phyloP scores from a whole-genome alignment of 306 rosid species.

The Glycine soja region DNA sequence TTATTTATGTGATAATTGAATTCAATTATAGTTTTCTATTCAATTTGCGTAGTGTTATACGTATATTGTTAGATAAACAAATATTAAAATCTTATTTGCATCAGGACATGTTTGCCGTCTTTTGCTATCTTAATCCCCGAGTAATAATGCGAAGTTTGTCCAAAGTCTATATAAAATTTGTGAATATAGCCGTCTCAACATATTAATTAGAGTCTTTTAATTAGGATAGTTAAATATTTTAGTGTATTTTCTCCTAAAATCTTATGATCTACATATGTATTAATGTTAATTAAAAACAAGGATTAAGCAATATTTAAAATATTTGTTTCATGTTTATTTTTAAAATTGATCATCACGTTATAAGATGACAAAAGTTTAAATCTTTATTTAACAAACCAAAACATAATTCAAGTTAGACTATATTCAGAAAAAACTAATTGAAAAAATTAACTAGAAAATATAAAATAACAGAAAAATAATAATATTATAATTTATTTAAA shows the following conservation, averaged over 20 bases:
- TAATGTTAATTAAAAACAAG: background rate
- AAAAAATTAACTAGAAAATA: too few species aligned
- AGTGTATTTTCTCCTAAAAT: background rate
- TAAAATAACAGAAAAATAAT: too few species aligned
- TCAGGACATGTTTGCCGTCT: too few species aligned
- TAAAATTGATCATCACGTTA: background rate
- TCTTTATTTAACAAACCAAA: background rate
- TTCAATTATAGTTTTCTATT: background rate
- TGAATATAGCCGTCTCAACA: background rate
- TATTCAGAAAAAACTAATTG: too few species aligned
- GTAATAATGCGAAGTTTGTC: too few species aligned
- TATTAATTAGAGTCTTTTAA: background rate
- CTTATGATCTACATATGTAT: background rate
- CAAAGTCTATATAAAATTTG: too few species aligned
- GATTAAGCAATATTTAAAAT: background rate
- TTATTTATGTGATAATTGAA: background rate
- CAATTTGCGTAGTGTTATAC: background rate
- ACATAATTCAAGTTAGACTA: too few species aligned
- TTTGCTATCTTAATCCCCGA: too few species aligned
- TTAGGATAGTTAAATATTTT: background rate
- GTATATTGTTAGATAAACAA: background rate
- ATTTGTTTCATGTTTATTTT: background rate
- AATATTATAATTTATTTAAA: too few species aligned
- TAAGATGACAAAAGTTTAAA: background rate
- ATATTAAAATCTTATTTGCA: background rate